Base-by-base conservation (phyloP, 2,329 filamentous ascomycete genomes). In the Akanthomyces uredinophilus region DNA sequence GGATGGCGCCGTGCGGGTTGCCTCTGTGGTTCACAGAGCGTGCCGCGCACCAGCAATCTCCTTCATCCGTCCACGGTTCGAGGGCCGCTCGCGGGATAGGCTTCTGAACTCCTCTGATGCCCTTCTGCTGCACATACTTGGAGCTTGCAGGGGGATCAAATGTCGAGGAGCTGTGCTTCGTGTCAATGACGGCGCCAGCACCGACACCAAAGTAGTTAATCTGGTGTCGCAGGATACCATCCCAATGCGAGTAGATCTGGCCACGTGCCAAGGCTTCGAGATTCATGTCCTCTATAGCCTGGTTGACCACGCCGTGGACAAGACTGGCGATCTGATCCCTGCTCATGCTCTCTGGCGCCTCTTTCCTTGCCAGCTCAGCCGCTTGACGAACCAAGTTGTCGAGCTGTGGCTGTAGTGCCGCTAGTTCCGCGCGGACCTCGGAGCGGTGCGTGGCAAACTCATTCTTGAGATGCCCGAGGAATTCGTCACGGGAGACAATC, bases 31-130 rank as follows among this genome's bases (percentile, higher is more conserved):
- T 75, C 13, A 70, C 66, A 0, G 76, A 75, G 4, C 69, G 70
- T 0, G 78, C 81, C 5, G 88, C 87, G 73, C 94, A 98, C 90
- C 92, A 98, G 74, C 92, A 96, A 65, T 98, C 90, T 22, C 90
- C 91, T 39, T 88, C 83, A 54, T 96, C 90, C 11, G 87, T 79
- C 92, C 93, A 96, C 4, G 79, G 75, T 1, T 62, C 56, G 2
- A 96, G 79, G 1, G 89, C 91, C 0, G 79, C 73, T n/a, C 82
- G 80, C 1, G 80, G 75, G 3, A 63, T 41, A 13, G 22, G 27
- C 14, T 24, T 59, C 1, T 66, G 66, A 5, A 66, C 60, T 11
- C 68, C 27, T 43, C 66, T 65, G 22, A 69, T 5, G 1, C 70
- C 71, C 6, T 68, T 66, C 32, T 64, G 56, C 32, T 63, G 64